Evolutionary conservation across 2,329 filamentous ascomycete genomes (phyloP).

Genomic region (Fonsecaea nubica): DNA sequence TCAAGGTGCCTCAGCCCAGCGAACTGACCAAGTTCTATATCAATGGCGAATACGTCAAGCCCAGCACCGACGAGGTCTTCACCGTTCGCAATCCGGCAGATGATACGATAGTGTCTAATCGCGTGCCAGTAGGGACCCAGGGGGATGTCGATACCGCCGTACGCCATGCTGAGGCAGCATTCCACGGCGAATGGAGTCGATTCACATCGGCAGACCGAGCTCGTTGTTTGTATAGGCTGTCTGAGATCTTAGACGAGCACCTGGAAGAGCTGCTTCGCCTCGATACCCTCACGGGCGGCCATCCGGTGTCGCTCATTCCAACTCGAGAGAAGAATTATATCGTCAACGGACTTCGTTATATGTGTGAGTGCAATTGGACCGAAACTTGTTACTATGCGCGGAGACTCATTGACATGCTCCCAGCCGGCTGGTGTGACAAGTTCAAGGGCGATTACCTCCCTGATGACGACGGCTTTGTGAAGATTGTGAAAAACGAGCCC

Average conservation of each 20-base stretch:
- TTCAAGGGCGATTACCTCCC: slow-evolving; percentile 50
- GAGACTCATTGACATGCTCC: slow-evolving; percentile 23
- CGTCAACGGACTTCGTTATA: slow-evolving; percentile 38
- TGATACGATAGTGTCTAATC: background rate
- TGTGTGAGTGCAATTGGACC: slow-evolving; percentile 11
- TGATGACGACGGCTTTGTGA: slow-evolving; percentile 44
- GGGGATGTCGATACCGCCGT: slow-evolving; percentile 56
- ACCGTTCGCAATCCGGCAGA: background rate
- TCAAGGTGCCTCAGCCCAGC: background rate
- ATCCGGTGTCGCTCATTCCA: background rate
- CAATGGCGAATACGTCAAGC: slow-evolving; percentile 19
- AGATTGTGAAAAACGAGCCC: background rate
- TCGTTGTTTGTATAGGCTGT: slow-evolving; percentile 39
- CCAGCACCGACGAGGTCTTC: slow-evolving; percentile 1
- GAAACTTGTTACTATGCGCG: too few species aligned
- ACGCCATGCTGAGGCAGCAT: slow-evolving; percentile 57
- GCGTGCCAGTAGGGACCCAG: background rate
- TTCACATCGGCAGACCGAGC: slow-evolving; percentile 53
- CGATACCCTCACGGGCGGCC: background rate
- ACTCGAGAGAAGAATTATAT: background rate
- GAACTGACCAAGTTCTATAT: slow-evolving; percentile 4
- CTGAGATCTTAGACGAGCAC: slow-evolving; percentile 5
- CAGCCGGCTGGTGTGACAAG: slow-evolving; percentile 50
- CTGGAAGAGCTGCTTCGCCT: background rate
- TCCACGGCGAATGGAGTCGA: slow-evolving; percentile 47